Evolutionary conservation across 2,329 filamentous ascomycete genomes (phyloP), one percentile per base, ranked within the genome.

Genomic region (Didymella pomorum): DNA sequence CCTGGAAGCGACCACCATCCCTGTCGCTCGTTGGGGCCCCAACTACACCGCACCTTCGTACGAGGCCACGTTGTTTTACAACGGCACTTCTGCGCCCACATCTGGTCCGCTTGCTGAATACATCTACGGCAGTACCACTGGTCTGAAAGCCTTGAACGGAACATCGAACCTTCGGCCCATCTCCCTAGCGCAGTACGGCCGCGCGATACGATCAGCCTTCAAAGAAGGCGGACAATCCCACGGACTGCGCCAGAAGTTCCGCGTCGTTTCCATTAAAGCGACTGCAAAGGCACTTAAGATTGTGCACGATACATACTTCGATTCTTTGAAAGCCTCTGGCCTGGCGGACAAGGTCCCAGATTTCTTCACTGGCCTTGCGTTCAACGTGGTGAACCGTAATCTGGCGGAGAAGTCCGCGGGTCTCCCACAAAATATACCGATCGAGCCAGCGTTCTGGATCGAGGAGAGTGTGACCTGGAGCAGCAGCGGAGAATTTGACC

Each of bases 281-380:
- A 58, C 59, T 1, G 23, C 28, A 2, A 44, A 62, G 31, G 61
- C 62, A 0, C 42, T 69, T 12, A 23, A 51, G 10, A 63, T 67
- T 18, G 53, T 70, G 7, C 66, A 69, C 41, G 65, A 70, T 35
- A 62, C 45, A 4, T 69, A 48, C 6, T 60, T 69, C 42, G 35
- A 33, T 2, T 39, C 45, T 11, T 48, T 68, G 8, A 12, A 42
- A 12, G 46, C 47, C 6, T 48, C 52, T 2, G 48, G 46, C 26
- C 39, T 68, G 2, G 61, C 65, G 8, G 55, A 65, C 20, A 56
- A 51, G 16, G 41, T 64, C 1, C 50, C 57, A 1, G 54, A 49
- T 3, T 67, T 67, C 37, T 67, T 69, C 49, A 39, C 52, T 10
- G 63, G 63, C 16, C 51, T 68, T 2, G 67, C 65, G 4, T 68